Evolutionary conservation across 306 rosid species (phyloP).

Genomic region (Quercus dentata): DNA sequence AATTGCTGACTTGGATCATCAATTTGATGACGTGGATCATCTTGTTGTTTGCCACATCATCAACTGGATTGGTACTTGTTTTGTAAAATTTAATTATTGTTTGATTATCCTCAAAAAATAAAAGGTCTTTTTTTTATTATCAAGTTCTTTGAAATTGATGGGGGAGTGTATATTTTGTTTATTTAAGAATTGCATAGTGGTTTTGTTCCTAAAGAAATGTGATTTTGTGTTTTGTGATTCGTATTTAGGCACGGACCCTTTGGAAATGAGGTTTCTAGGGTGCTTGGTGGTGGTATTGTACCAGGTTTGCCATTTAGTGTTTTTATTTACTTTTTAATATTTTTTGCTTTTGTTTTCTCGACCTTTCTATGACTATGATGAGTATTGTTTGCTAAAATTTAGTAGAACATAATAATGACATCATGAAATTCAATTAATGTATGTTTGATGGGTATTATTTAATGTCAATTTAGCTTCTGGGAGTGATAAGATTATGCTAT

Average conservation of each 20-base stretch:
- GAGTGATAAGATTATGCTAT: too few relatives aligned
- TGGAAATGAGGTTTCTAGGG: constrained; percentile 70
- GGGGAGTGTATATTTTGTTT: neutral
- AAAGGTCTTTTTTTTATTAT: neutral
- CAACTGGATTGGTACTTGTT: neutral
- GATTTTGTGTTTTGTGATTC: constrained; percentile 16
- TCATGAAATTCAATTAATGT: neutral
- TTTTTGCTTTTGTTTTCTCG: neutral
- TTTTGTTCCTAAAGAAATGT: neutral
- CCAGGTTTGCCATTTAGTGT: constrained; percentile 58
- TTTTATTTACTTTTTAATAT: constrained; percentile 13
- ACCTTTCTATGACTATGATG: constrained; percentile 2
- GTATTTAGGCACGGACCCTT: constrained; percentile 62
- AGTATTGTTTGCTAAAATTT: neutral
- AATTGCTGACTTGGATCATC: too few relatives aligned
- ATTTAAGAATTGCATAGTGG: neutral
- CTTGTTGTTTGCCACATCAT: neutral
- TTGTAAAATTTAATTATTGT: neutral
- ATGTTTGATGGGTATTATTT: neutral
- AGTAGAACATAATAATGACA: neutral
- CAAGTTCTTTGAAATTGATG: neutral
- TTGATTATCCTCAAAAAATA: neutral
- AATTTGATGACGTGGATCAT: too few relatives aligned
- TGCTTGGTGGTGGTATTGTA: constrained; percentile 96
- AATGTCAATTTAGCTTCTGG: neutral